These are phyloP conservation scores for Aspergillus hiratsukae DNA, from an alignment of 2,329 filamentous ascomycete species.

Conservation along the genomic window DNA sequence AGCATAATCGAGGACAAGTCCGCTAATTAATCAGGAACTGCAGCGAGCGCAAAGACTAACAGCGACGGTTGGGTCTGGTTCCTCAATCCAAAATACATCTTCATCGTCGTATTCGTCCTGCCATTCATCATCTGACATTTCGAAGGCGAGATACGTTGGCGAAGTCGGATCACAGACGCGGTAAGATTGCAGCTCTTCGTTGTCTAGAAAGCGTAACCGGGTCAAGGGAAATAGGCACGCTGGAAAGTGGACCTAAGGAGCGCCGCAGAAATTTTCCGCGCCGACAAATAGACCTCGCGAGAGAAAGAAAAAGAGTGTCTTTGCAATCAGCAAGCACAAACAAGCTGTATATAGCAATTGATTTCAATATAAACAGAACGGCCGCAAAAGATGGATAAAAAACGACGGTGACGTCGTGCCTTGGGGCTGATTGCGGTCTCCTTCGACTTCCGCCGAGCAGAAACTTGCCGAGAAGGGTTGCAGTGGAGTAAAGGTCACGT, in stretches of 20 bases:
- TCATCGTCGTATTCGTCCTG: conserved; percentile 36
- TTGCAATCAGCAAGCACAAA: neutral
- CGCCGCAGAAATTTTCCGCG: neutral
- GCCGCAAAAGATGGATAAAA: neutral
- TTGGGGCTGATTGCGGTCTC: neutral
- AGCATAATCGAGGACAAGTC: neutral
- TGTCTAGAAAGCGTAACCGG: neutral
- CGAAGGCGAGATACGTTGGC: neutral
- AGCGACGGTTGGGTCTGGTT: conserved; percentile 31
- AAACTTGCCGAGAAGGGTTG: conserved; percentile 14
- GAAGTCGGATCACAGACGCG: neutral
- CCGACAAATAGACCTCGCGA: neutral
- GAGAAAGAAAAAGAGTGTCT: neutral
- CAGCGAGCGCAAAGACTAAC: conserved; percentile 19
- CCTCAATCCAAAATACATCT: conserved; percentile 32
- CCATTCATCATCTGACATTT: conserved; percentile 38
- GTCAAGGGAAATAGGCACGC: too few species aligned
- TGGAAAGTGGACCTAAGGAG: neutral
- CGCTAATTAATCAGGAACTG: neutral
- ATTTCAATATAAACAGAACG: neutral
- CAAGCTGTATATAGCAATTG: neutral
- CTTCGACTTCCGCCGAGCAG: neutral
- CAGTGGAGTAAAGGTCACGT: conserved; percentile 15
- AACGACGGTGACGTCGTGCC: neutral
- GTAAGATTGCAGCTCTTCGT: neutral